Percentiles rank a stretch among this genome's conserved stretches.
Conservation (phyloP, 139 green algal genomes). For the Raphidocelis subcapitata region DNA sequence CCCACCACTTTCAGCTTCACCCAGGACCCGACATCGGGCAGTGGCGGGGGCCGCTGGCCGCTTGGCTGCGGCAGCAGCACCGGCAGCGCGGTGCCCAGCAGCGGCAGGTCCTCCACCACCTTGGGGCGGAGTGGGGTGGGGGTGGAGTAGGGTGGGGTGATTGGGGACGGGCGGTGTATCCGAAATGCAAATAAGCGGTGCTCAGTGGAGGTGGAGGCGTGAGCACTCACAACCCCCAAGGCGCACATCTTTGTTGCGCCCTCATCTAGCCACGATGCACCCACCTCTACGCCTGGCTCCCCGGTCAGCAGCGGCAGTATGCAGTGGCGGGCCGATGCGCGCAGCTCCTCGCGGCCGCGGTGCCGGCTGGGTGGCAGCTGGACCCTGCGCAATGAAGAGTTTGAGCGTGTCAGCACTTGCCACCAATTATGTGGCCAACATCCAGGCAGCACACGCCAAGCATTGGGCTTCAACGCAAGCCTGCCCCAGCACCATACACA, state of each 20-base stretch:
- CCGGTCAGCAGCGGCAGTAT: constrained; percentile 3
- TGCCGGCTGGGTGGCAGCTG: not conserved
- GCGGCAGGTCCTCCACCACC: not conserved
- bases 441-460: not conserved
- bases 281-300: not conserved
- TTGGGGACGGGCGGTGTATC: not conserved
- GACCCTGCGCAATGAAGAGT: not conserved
- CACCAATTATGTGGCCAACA: not conserved
- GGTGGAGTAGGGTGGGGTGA: not conserved
- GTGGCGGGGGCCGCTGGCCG: not conserved
- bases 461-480: too few species aligned
- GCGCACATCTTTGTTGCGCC: not conserved
- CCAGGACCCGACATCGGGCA: constrained; percentile 9
- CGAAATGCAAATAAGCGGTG: not conserved
- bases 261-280: not conserved
- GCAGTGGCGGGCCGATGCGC: not conserved
- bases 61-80: constrained; percentile 6
- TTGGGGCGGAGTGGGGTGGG: too few species aligned
- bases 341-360: too few species aligned
- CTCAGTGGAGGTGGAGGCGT: not conserved
- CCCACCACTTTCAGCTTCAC: constrained; percentile 20
- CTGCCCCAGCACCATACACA: too few species aligned
- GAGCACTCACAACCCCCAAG: not conserved
- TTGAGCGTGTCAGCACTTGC: not conserved
- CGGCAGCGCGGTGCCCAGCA: constrained; percentile 14